Evolutionary conservation across 2,329 filamentous ascomycete genomes (phyloP), one percentile per base, ranked within the genome.

Genomic region (Colletotrichum higginsianum): DNA sequence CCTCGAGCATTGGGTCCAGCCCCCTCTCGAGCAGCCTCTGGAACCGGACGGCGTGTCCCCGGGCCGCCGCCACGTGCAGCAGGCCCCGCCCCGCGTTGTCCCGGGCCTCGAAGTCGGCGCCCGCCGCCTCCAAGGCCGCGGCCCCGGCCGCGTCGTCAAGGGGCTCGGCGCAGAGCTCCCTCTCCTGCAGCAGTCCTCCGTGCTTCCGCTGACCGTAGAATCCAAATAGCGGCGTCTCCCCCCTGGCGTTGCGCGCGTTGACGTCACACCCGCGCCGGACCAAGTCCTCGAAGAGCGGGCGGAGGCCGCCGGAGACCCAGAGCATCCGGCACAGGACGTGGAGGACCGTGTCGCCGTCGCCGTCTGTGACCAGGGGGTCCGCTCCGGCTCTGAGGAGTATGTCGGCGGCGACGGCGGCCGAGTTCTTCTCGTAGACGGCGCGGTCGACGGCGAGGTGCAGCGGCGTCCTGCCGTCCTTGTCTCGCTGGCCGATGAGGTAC

Each of bases 61-160:
- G 40, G 15, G 75, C 77, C 15, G 77, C 77, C 15, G 77, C 79
- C n/a, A 76, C 66, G 57, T 83, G 80, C 49, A 83, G 58, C 58
- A 81, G 47, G 2, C 76, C 75, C 50, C 76, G 71, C 0, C 80
- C 80, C 2, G 58, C 61, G 21, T 57, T 23, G 61, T 81, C 78
- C 26, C 61, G 71, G 4, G 66, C 78, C 2, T 49, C 65, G 18
- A 80, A 78, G 66, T 82, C 78, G 1, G 74, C 78, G 1, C 77
- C 79, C 0, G 74, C 23, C 16, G 72, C 62, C 15, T 73, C 58
- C 7, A 79, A 61, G 49, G 73, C 56, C 40, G 56, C 23, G 7
- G 69, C n/a, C 9, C 66, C 66, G 26, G 46, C 52, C 13, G 18
- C 30, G 3, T 67, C 62, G 18, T 66, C 57, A 4, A 16, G 16